A percentile compares a stretch with the other conserved stretches of the same genome.
Conservation (phyloP, 805 yeast species). For the Yamadazyma philogaea region DNA sequence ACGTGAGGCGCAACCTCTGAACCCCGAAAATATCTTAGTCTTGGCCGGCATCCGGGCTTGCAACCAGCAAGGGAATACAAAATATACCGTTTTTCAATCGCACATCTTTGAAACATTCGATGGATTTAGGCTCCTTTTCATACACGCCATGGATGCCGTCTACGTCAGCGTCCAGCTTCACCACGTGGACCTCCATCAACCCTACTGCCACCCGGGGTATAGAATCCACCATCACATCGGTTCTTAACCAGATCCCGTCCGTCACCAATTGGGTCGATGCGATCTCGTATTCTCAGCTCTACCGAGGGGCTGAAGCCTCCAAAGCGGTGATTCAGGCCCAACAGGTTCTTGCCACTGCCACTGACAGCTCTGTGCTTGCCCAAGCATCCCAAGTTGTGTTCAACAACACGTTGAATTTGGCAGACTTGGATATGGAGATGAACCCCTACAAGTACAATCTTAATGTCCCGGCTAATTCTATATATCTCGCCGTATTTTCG, state of each 20-base stretch:
- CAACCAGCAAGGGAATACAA: neutral
- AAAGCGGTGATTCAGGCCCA: constrained; percentile 33
- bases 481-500: constrained; percentile 28
- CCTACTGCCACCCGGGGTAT: constrained; percentile 12
- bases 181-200: constrained; percentile 13
- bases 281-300: constrained; percentile 20
- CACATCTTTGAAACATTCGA: neutral
- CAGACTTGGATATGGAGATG: constrained; percentile 26
- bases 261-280: constrained; percentile 13
- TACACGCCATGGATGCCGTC: constrained; percentile 12
- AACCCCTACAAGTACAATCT: constrained; percentile 25
- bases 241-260: neutral
- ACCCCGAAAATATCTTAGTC: neutral
- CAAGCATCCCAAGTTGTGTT: constrained; percentile 33
- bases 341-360: constrained; percentile 39
- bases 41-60: neutral
- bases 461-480: constrained; percentile 29
- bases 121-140: constrained; percentile 1
- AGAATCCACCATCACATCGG: constrained; percentile 7
- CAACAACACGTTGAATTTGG: constrained; percentile 31
- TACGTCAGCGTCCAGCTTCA: constrained; percentile 6
- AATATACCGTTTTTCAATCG: neutral
- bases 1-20: too few relatives aligned
- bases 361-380: constrained; percentile 23
- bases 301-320: constrained; percentile 38